A percentile compares a stretch with the other conserved stretches of the same genome.
Evolutionary conservation across 306 rosid genomes (phyloP).

Genomic region (Nissolia schottii): DNA sequence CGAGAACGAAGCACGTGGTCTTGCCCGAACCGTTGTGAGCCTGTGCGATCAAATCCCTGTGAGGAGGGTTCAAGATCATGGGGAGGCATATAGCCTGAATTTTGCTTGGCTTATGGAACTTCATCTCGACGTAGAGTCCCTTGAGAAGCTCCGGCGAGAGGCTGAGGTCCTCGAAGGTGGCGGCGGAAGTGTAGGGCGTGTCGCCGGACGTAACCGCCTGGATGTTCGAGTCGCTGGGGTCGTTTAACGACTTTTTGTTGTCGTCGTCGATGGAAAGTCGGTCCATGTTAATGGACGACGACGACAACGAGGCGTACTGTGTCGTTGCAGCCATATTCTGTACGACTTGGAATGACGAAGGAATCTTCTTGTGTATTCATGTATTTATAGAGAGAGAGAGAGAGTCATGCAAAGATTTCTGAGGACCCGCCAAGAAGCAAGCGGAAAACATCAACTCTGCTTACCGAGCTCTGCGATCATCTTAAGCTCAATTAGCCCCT

Average conservation of each 20-base stretch:
- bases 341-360: too few relatives aligned
- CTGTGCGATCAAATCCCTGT: constrained; percentile 76
- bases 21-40: constrained; percentile 96
- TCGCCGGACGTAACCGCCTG: constrained; percentile 61
- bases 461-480: too few relatives aligned
- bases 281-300: constrained; percentile 29
- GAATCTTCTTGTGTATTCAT: too few relatives aligned
- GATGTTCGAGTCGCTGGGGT: constrained; percentile 72
- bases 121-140: constrained; percentile 81
- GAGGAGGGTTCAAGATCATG: constrained; percentile 72
- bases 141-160: constrained; percentile 63
- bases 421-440: too few relatives aligned
- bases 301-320: background rate
- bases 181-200: constrained; percentile 77
- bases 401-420: too few relatives aligned
- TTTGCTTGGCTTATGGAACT: constrained; percentile 73
- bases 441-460: too few relatives aligned
- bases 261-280: constrained; percentile 44
- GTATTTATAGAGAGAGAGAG: too few relatives aligned
- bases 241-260: constrained; percentile 47
- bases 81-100: constrained; percentile 79
- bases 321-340: too few relatives aligned
- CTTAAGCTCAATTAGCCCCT: too few relatives aligned
- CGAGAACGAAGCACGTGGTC: constrained; percentile 92
- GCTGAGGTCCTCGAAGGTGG: constrained; percentile 60